Percentiles rank a stretch among this genome's conserved stretches.
phyloP scores from a whole-genome alignment of 495 filamentous ascomycete species.

The Lentithecium fluviatile region DNA sequence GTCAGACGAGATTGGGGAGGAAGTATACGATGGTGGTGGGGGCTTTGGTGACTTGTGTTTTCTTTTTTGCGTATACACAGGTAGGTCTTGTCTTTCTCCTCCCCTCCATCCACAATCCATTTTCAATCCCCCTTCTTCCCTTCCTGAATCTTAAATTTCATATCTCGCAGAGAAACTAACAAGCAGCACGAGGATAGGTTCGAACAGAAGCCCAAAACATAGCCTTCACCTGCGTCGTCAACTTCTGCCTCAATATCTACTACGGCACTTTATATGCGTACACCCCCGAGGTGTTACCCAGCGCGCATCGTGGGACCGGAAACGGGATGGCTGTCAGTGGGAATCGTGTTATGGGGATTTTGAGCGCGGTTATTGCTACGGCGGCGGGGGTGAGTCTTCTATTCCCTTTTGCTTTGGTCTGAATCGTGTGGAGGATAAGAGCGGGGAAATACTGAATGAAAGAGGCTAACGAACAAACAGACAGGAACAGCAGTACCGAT shows the following conservation, averaged over 20 bases:
- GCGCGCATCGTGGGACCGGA: conserved; percentile 67
- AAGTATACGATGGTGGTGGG: conserved; percentile 57
- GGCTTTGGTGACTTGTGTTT: conserved; percentile 50
- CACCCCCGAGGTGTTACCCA: conserved; percentile 60
- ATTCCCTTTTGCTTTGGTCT: not conserved
- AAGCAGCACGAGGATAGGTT: too few species aligned
- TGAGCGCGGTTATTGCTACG: conserved; percentile 64
- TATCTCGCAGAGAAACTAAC: too few species aligned
- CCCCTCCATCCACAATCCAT: too few species aligned
- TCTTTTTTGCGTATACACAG: conserved; percentile 70
- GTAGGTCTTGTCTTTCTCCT: too few species aligned
- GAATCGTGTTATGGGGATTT: conserved; percentile 71
- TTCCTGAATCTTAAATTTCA: too few species aligned
- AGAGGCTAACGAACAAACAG: conserved; percentile 3
- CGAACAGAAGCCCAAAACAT: conserved; percentile 58
- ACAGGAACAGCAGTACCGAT: conserved; percentile 62
- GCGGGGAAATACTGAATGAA: too few species aligned
- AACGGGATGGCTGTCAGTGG: conserved; percentile 68
- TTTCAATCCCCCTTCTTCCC: too few species aligned
- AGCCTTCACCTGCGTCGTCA: conserved; percentile 65
- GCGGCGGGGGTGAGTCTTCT: conserved; percentile 47
- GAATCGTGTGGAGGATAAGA: too few species aligned
- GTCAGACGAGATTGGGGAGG: conserved; percentile 55
- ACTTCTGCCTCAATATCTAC: conserved; percentile 68
- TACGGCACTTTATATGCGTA: conserved; percentile 71